A percentile compares a stretch with the other conserved stretches of the same genome.
Conservation (phyloP, 2,329 filamentous ascomycete species). For the Didymella arachidicola region DNA sequence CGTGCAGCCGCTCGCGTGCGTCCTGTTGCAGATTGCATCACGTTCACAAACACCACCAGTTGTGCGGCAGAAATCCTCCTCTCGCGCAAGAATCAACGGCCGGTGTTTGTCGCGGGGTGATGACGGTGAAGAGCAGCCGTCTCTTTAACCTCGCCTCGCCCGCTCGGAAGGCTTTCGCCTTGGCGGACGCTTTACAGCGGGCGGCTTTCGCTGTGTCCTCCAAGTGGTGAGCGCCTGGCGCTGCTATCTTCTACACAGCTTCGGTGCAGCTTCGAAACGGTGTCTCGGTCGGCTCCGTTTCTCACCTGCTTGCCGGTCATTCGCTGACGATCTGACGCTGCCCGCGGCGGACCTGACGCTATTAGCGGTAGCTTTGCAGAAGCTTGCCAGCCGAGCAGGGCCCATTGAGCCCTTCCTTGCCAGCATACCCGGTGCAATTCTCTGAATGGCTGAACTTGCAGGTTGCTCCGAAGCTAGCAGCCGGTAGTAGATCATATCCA, state of each 20-base stretch:
- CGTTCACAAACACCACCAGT: constrained; percentile 5
- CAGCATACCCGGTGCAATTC: constrained; percentile 28
- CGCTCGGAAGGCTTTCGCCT: constrained; percentile 20
- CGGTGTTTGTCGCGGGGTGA: constrained; percentile 27
- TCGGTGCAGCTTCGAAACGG: constrained; percentile 46
- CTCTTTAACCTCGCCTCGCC: constrained; percentile 21
- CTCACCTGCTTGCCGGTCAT: constrained; percentile 27
- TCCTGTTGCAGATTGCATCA: constrained; percentile 29
- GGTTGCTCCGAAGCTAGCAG: constrained; percentile 45
- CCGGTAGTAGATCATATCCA: constrained; percentile 44
- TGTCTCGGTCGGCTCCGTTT: constrained; percentile 48
- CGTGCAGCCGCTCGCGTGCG: constrained; percentile 34
- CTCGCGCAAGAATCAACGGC: constrained; percentile 26
- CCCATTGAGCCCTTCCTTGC: constrained; percentile 30
- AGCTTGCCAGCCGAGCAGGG: constrained; percentile 36
- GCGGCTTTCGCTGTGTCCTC: constrained; percentile 31
- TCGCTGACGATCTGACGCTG: constrained; percentile 28
- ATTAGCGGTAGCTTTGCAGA: constrained; percentile 41
- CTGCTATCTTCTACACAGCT: constrained; percentile 46
- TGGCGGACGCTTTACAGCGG: constrained; percentile 38
- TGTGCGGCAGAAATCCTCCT: constrained; percentile 11
- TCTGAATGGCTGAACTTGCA: constrained; percentile 41
- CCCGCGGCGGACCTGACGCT: constrained; percentile 35
- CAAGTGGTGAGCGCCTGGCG: constrained; percentile 37
- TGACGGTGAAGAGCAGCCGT: constrained; percentile 20